A percentile compares a stretch with the other conserved stretches of the same genome.
Conservation (phyloP, 2,329 filamentous ascomycete species). For the Cephalotrichum gorgonifer region DNA sequence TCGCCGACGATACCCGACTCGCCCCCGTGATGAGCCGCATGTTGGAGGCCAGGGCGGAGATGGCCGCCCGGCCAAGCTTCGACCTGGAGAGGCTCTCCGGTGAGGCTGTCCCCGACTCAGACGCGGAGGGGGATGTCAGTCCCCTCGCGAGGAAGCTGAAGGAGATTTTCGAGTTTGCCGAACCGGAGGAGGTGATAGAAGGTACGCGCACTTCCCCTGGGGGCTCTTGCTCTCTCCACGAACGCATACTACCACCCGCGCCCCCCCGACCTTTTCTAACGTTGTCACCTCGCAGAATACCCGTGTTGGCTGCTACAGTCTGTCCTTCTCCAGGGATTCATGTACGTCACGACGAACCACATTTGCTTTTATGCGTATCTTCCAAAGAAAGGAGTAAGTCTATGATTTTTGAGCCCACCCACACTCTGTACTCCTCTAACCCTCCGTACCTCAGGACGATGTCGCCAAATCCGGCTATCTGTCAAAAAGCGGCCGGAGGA, state of each 20-base stretch:
- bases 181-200: conserved; percentile 74
- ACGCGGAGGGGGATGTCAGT: conserved; percentile 27
- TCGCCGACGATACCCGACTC: conserved; percentile 33
- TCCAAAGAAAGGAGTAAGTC: conserved; percentile 74
- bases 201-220: conserved; percentile 33
- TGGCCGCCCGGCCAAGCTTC: conserved; percentile 48
- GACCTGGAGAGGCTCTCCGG: conserved; percentile 38
- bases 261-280: background rate
- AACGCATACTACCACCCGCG: background rate
- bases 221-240: background rate
- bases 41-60: conserved; percentile 59
- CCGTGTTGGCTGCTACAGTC: conserved; percentile 90
- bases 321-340: conserved; percentile 83
- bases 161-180: conserved; percentile 77
- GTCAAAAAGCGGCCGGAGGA: conserved; percentile 78
- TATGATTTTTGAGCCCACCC: background rate
- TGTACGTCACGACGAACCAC: conserved; percentile 89
- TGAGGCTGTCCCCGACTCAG: conserved; percentile 22
- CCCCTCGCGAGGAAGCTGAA: conserved; percentile 61
- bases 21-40: conserved; percentile 69
- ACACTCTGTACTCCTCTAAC: background rate
- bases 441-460: conserved; percentile 44
- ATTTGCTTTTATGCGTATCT: conserved; percentile 97
- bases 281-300: conserved; percentile 50
- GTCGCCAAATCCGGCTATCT: conserved; percentile 81